Evolutionary conservation across 2,329 filamentous ascomycete species (phyloP).

Genomic region (Fusarium torreyae): DNA sequence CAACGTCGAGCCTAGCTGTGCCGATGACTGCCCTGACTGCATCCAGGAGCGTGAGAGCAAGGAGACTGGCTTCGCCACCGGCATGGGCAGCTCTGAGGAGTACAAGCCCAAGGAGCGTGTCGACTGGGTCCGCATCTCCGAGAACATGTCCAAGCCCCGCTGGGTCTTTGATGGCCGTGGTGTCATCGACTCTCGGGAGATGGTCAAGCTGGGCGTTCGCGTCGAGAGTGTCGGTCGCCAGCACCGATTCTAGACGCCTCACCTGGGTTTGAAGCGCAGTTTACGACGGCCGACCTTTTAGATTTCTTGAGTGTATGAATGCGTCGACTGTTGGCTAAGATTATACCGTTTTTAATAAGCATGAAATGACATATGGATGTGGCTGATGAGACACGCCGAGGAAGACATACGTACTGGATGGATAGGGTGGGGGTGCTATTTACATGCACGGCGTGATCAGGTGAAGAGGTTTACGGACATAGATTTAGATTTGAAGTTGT

Average conservation of each 20-base stretch:
- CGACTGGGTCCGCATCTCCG: constrained; percentile 67
- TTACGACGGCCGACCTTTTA: constrained; percentile 42
- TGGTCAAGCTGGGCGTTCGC: constrained; percentile 66
- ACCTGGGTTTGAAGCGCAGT: constrained; percentile 19
- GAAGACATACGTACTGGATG: constrained; percentile 40
- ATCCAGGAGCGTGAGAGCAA: constrained; percentile 58
- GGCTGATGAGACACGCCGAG: constrained; percentile 47
- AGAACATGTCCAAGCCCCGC: constrained; percentile 66
- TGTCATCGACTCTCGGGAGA: constrained; percentile 64
- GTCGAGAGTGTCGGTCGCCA: constrained; percentile 69
- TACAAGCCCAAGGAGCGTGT: constrained; percentile 64
- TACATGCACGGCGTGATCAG: constrained; percentile 39
- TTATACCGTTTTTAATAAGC: constrained; percentile 53
- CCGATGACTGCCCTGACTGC: constrained; percentile 66
- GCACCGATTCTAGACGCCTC: constrained; percentile 56
- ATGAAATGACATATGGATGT: constrained; percentile 51
- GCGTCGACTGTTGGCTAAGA: constrained; percentile 46
- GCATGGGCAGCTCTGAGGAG: constrained; percentile 61
- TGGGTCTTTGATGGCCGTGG: constrained; percentile 72
- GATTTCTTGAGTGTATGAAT: constrained; percentile 50
- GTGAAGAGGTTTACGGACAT: constrained; percentile 43
- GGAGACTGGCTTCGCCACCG: constrained; percentile 58
- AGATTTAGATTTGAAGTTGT: constrained; percentile 49
- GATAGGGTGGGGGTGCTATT: constrained; percentile 30
- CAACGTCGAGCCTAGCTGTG: constrained; percentile 62